Evolutionary conservation across 2,329 filamentous ascomycete species (phyloP).

Genomic region (Hymenoscyphus linearis): DNA sequence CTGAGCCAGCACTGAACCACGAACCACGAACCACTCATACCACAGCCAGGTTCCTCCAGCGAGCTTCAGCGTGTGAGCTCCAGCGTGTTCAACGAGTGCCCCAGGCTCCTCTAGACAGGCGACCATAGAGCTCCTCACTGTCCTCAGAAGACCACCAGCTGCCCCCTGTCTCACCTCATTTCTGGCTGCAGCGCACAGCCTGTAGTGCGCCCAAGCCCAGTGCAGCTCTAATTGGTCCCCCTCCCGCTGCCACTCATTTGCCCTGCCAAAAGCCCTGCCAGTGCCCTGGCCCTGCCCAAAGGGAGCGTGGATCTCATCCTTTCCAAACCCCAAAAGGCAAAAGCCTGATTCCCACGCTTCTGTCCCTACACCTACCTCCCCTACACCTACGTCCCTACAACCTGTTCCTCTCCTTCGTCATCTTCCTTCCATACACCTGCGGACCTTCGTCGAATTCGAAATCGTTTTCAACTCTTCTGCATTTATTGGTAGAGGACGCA

Average conservation of each 20-base stretch:
- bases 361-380: not conserved
- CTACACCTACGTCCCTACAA: too few species aligned
- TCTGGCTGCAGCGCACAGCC: constrained; percentile 19
- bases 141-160: too few species aligned
- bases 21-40: not conserved
- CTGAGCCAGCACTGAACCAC: not conserved
- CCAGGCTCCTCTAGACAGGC: not conserved
- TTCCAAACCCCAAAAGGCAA: not conserved
- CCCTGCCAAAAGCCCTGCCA: not conserved
- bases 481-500: constrained; percentile 25
- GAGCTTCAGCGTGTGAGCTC: not conserved
- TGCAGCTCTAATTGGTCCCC: not conserved
- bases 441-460: constrained; percentile 2
- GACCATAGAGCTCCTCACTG: not conserved
- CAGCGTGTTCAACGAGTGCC: not conserved
- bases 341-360: not conserved
- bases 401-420: not conserved
- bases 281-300: not conserved
- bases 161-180: constrained; percentile 24
- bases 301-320: not conserved
- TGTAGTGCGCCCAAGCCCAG: constrained; percentile 24
- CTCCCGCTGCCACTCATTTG: not conserved
- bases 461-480: constrained; percentile 9
- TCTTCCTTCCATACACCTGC: not conserved
- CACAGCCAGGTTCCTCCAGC: not conserved